Percentiles rank a stretch among this genome's conserved stretches.
These are phyloP conservation scores for Drechmeria coniospora DNA, from an alignment of 2,329 filamentous ascomycete genomes.

Conservation along the genomic window DNA sequence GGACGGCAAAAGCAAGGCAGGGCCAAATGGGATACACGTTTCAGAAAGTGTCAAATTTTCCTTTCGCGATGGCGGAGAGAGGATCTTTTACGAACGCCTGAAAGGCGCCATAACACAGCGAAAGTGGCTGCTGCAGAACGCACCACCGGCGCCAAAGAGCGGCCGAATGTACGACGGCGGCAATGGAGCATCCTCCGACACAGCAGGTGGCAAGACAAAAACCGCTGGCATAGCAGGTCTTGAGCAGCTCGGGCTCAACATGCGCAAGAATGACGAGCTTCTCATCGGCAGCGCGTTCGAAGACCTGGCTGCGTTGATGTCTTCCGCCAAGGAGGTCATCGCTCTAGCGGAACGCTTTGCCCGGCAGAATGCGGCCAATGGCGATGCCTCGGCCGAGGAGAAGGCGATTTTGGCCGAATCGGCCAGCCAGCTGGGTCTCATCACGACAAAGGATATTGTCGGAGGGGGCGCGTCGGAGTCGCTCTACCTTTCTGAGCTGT, in stretches of 20 bases:
- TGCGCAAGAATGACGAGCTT: conserved; percentile 82
- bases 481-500: conserved; percentile 76
- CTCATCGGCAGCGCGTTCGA: conserved; percentile 92
- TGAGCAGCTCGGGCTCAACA: conserved; percentile 69
- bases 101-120: conserved; percentile 80
- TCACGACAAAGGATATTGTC: conserved; percentile 93
- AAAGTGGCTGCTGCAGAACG: conserved; percentile 87
- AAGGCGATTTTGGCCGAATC: conserved; percentile 66
- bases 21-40: conserved; percentile 31
- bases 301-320: conserved; percentile 92
- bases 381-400: conserved; percentile 51
- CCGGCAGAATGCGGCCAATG: conserved; percentile 46
- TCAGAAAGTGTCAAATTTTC: conserved; percentile 77
- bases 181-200: conserved; percentile 10
- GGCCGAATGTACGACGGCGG: conserved; percentile 20
- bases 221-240: conserved; percentile 83
- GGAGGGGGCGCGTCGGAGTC: conserved; percentile 60
- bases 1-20: conserved; percentile 13
- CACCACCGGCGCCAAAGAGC: conserved; percentile 68
- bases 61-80: conserved; percentile 77
- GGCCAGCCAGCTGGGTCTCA: conserved; percentile 60
- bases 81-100: conserved; percentile 76
- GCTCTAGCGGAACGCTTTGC: conserved; percentile 83
- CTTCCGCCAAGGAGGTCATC: conserved; percentile 90
- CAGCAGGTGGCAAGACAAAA: conserved; percentile 27